Evolutionary conservation across 805 yeast species (phyloP), one percentile per base, ranked within the genome.

Genomic region (Zygosaccharomyces kombuchaensis): DNA sequence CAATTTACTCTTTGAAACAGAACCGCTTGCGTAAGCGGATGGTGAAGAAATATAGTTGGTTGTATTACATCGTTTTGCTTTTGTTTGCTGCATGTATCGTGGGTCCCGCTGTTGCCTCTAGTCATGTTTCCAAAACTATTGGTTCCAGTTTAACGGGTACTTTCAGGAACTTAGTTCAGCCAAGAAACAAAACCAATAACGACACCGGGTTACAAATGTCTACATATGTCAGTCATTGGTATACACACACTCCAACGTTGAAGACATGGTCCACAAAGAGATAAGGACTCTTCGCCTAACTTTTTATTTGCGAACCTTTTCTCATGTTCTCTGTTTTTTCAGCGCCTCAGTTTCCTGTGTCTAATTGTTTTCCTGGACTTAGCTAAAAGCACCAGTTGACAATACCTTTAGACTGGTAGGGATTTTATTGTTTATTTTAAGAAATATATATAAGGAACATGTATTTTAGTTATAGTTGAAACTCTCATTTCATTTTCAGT

Each of bases 21-120:
- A 91, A 95, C 47, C 84, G 87, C 73, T 81, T 90, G 69, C 85
- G 99, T 70, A 88, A 85, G 84, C 84, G 99, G 75, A 91, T 93
- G 95, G 96, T 93, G 30, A 82, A 86, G 71, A 89, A 88, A 72
- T 93, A 93, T 76, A 82, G 95, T 52, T 69, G 86, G 9, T 74
- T 95, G 66, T 93, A 82, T 78, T 81, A 87, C 60, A 58, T 71
- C 46, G 72, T 93, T 51, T 71, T 95, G 59, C 64, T 79, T 40
- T 62, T 88, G 49, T 89, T 89, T 59, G 79, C 81, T 54, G 83
- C 77, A 39, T 69, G 91, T 67, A 82, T 93, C 62, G 84, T 82
- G 53, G 97, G 93, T 36, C 99, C 99, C 54, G 96, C 96, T 29
- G 84, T 78, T 53, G 98, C 91, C 22, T 79, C 87, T 38, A 70